A percentile compares a stretch with the other conserved stretches of the same genome.
Conservation (phyloP, 148 eudicot genomes). For the Pouteria glomerata region DNA sequence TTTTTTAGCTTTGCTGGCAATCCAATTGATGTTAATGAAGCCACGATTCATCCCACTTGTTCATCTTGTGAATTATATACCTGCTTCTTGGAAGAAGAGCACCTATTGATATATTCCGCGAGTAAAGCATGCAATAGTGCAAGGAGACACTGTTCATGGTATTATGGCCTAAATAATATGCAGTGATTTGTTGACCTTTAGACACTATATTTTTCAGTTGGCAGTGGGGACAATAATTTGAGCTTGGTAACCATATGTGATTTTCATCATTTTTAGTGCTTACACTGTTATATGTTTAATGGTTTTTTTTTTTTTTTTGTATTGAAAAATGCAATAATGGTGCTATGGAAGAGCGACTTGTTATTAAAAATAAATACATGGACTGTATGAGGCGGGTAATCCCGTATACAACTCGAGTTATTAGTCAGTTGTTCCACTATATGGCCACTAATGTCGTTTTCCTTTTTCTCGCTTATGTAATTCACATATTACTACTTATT, state of each 20-base stretch:
- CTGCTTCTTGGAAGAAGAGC: background rate
- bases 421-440: slow-evolving; percentile 1
- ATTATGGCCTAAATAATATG: slow-evolving; percentile 1
- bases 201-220: background rate
- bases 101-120: background rate
- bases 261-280: background rate
- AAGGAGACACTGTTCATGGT: background rate
- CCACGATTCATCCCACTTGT: slow-evolving; percentile 5
- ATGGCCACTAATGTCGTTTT: background rate
- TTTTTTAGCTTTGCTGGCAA: slow-evolving; percentile 6
- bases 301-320: slow-evolving; percentile 4
- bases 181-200: slow-evolving; percentile 1
- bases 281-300: slow-evolving; percentile 13
- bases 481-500: background rate
- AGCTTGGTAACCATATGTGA: background rate
- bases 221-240: slow-evolving; percentile 7
- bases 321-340: background rate
- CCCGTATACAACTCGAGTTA: slow-evolving; percentile 3
- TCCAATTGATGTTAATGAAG: slow-evolving; percentile 1
- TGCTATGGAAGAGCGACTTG: slow-evolving; percentile 3
- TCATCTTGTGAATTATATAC: slow-evolving; percentile 1
- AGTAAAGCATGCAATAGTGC: background rate
- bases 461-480: background rate
- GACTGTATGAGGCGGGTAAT: background rate
- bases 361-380: background rate